phyloP scores from a whole-genome alignment of 2,329 filamentous ascomycete species.

The Pseudocercospora musae region DNA sequence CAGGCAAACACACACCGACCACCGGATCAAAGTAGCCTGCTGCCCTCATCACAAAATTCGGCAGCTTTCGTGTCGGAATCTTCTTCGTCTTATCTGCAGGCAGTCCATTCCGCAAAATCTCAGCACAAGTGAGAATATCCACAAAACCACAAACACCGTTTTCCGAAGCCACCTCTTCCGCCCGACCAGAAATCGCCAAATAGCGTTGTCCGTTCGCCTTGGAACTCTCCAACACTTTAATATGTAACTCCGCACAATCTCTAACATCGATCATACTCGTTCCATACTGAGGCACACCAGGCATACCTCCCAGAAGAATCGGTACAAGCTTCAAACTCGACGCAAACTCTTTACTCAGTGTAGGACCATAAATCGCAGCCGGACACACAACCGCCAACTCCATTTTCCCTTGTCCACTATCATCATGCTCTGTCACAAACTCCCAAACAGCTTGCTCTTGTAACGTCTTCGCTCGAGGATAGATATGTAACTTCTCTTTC shows the following conservation, averaged over 20 bases:
- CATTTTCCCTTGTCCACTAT: neutral
- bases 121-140: slow-evolving; percentile 10
- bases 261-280: slow-evolving; percentile 19
- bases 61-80: slow-evolving; percentile 16
- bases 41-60: slow-evolving; percentile 23
- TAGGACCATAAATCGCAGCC: slow-evolving; percentile 17
- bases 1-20: slow-evolving; percentile 19
- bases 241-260: slow-evolving; percentile 14
- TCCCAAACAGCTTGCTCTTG: slow-evolving; percentile 20
- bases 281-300: slow-evolving; percentile 16
- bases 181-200: slow-evolving; percentile 11
- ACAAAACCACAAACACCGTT: slow-evolving; percentile 18
- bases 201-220: slow-evolving; percentile 16
- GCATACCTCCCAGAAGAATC: slow-evolving; percentile 14
- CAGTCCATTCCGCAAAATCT: slow-evolving; percentile 15
- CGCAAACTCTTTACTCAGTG: slow-evolving; percentile 14
- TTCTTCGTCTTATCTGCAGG: slow-evolving; percentile 18
- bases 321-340: slow-evolving; percentile 18
- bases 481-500: slow-evolving; percentile 21
- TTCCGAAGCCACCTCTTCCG: neutral
- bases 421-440: slow-evolving; percentile 4
- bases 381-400: slow-evolving; percentile 16
- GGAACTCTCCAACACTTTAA: slow-evolving; percentile 9
- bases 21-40: slow-evolving; percentile 22
- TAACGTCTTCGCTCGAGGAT: slow-evolving; percentile 18